Evolutionary conservation across 1,139 yeast species (phyloP).

Genomic region (Pneumocystis wakefieldiae): DNA sequence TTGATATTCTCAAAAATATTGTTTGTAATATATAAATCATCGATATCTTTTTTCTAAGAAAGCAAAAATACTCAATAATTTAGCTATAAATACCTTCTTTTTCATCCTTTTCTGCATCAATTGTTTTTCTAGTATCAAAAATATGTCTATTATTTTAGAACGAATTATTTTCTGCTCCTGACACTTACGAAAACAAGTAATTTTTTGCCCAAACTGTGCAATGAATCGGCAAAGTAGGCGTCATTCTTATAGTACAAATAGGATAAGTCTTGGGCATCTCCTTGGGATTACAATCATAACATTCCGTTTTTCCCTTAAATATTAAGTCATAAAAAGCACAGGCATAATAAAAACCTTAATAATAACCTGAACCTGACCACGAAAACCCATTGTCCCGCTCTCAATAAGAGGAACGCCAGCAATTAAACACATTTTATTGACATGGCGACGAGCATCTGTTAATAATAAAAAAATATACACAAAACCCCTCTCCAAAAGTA

Average conservation of each 20-base stretch:
- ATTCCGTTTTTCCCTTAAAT: slow-evolving; percentile 53
- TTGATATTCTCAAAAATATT: slow-evolving; percentile 61
- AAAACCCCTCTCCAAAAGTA: background rate
- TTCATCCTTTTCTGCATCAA: slow-evolving; percentile 27
- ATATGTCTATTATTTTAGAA: slow-evolving; percentile 34
- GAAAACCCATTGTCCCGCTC: slow-evolving; percentile 87
- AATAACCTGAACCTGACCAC: slow-evolving; percentile 88
- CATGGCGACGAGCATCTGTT: slow-evolving; percentile 71
- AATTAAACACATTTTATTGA: slow-evolving; percentile 67
- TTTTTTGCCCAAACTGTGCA: slow-evolving; percentile 97
- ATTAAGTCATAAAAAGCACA: slow-evolving; percentile 20
- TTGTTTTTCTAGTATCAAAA: slow-evolving; percentile 41
- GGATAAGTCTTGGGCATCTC: slow-evolving; percentile 85
- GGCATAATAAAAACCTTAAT: slow-evolving; percentile 19
- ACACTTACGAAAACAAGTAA: slow-evolving; percentile 41
- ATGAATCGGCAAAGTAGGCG: slow-evolving; percentile 92
- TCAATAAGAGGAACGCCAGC: slow-evolving; percentile 69
- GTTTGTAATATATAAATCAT: slow-evolving; percentile 52
- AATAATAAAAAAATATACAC: background rate
- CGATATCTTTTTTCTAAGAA: slow-evolving; percentile 36
- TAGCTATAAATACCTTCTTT: slow-evolving; percentile 34
- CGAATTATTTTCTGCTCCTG: background rate
- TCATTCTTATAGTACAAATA: slow-evolving; percentile 89
- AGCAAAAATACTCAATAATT: background rate
- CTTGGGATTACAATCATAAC: slow-evolving; percentile 82